These are phyloP conservation scores for Botrytis cinerea DNA, from an alignment of 2,329 filamentous ascomycete genomes.

Conservation along the genomic window DNA sequence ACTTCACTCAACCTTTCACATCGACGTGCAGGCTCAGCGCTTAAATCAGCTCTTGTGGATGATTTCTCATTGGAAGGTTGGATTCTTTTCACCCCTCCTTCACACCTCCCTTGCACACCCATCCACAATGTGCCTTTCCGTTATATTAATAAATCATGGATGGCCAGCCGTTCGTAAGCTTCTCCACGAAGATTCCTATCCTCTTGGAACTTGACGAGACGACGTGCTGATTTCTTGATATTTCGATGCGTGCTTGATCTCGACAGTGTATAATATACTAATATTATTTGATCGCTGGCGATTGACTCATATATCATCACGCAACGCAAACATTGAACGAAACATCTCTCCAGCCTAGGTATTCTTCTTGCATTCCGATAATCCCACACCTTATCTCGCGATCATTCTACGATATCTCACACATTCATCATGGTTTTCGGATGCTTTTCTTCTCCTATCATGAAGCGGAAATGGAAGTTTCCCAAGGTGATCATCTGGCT, in stretches of 20 bases:
- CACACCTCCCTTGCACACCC: neutral
- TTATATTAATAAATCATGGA: slow-evolving; percentile 24
- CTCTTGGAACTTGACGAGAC: slow-evolving; percentile 2
- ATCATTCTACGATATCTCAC: neutral
- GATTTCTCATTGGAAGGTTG: slow-evolving; percentile 7
- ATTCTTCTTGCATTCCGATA: neutral
- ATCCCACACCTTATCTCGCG: neutral
- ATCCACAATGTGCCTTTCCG: slow-evolving; percentile 9
- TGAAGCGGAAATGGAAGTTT: slow-evolving; percentile 48
- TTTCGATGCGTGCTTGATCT: neutral
- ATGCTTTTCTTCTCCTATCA: slow-evolving; percentile 20
- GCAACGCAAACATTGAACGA: neutral
- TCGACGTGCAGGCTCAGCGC: slow-evolving; percentile 11
- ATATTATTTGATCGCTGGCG: slow-evolving; percentile 20
- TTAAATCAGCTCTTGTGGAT: slow-evolving; percentile 1
- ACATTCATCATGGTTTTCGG: slow-evolving; percentile 12
- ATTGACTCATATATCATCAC: slow-evolving; percentile 11
- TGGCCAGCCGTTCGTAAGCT: slow-evolving; percentile 8
- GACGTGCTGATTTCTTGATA: neutral
- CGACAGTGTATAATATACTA: neutral
- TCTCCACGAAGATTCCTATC: neutral
- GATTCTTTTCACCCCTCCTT: neutral
- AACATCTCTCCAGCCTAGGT: neutral
- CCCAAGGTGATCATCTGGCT: slow-evolving; percentile 52
- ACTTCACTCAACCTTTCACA: slow-evolving; percentile 6